Conservation (phyloP, 305 asterid genomes). For the Lippia alba region DNA sequence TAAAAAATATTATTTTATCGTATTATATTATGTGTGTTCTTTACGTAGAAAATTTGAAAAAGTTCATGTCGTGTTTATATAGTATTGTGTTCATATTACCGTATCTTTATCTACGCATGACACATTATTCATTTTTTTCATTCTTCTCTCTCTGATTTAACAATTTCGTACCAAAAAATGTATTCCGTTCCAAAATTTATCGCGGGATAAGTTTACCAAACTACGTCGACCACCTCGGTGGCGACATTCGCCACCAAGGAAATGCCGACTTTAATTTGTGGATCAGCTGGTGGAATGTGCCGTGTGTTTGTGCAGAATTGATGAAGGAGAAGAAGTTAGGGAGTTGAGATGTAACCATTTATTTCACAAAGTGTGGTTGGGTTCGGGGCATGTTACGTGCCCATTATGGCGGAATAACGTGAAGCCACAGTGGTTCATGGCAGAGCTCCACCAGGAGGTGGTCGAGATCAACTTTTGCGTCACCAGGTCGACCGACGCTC, state of each 20-base stretch:
- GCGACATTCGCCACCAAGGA: not conserved
- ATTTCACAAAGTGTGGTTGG: conserved; percentile 34
- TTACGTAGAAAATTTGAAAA: no score
- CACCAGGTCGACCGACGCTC: conserved; percentile 10
- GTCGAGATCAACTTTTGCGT: conserved; percentile 28
- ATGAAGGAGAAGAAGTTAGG: conserved; percentile 1
- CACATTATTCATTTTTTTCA: no score
- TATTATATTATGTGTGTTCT: no score
- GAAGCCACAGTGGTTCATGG: conserved; percentile 24
- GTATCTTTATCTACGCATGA: no score
- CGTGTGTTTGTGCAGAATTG: conserved; percentile 1
- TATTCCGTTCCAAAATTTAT: no score
- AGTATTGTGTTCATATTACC: no score
- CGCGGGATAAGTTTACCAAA: not conserved
- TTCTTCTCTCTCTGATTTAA: no score
- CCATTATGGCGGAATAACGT: conserved; percentile 41
- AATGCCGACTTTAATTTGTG: not conserved
- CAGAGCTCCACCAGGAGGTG: conserved; percentile 36
- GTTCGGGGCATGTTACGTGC: conserved; percentile 38
- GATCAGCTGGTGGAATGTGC: not conserved
- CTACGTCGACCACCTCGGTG: not conserved
- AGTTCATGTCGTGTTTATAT: no score
- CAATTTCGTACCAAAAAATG: no score
- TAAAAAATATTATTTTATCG: no score
- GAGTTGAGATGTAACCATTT: not conserved